Base-by-base conservation (phyloP, 2,329 filamentous ascomycete genomes). In the Trichoderma semiorbis region DNA sequence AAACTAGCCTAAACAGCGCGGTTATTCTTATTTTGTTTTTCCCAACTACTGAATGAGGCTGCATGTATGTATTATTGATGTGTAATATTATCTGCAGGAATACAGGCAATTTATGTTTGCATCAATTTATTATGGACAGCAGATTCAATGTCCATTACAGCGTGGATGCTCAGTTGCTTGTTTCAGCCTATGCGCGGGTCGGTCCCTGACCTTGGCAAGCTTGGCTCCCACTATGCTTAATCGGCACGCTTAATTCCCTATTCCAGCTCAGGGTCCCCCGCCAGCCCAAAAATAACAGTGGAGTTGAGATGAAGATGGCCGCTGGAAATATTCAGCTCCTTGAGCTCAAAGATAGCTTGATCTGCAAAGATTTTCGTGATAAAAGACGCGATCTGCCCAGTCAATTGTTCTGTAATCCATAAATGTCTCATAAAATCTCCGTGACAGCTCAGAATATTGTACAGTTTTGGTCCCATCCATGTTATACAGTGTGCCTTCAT, bases 171-270 rank as follows among this genome's bases (percentile, higher is more conserved):
- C 28, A 18, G 8, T 30, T 34, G 32, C 18, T 60, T 60, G 32
- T 12, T 32, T 43, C 18, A 39, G 50, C 24, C 34, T 26, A 12
- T 18, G 34, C 53, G 7, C 16, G 11, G 24, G 32, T 58, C 34
- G 50, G 34, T 30, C 30, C 39, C 39, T 43, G 39, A n/a, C 1
- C 39, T 43, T 43, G 36, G 36, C 36, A 39, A 18, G 36, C 36
- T 55, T 67, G 65, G 34, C 32, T 36, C 26, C 14, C 65, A 32
- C 21, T 69, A 69, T 69, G 65, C 65, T 61, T 69, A 58, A 69
- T 69, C 30, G 63, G 12, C 60, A 53, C 32, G 36, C 21, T 53
- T 30, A 60, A 34, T 55, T 57, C 60, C 18, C 55, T 32, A 55
- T 57, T 64, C 64, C 61, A 21, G 36, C 24, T 30, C 21, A 30